A percentile compares a stretch with the other conserved stretches of the same genome.
phyloP scores from a whole-genome alignment of 2,329 filamentous ascomycete genomes.

The Diaporthe caulivora region DNA sequence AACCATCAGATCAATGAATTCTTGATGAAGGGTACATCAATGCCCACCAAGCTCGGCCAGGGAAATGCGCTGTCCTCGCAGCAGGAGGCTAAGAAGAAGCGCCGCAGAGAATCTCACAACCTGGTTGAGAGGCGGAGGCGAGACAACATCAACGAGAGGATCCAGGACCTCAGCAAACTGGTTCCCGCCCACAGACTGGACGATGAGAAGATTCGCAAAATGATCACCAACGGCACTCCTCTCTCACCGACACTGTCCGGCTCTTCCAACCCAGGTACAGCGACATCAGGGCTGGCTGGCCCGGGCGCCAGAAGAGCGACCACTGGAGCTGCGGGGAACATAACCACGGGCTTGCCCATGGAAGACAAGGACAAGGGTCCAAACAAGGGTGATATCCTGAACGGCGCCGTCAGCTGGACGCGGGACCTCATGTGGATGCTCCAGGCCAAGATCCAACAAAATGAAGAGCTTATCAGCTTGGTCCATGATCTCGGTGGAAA shows the following conservation, averaged over 20 bases:
- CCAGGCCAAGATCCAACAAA: constrained; percentile 88
- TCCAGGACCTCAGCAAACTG: constrained; percentile 94
- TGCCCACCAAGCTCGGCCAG: constrained; percentile 84
- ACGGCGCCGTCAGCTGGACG: constrained; percentile 96
- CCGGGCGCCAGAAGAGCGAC: constrained; percentile 85
- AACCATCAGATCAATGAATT: constrained; percentile 89
- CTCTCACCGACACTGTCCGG: constrained; percentile 85
- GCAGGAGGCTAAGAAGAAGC: constrained; percentile 93
- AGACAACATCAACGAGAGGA: constrained; percentile 99
- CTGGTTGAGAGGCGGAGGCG: constrained; percentile 92
- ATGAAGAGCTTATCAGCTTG: constrained; percentile 85
- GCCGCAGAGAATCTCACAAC: constrained; percentile 94
- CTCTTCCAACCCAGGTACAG: constrained; percentile 76
- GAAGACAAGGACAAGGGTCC: constrained; percentile 99
- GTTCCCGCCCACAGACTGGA: constrained; percentile 93
- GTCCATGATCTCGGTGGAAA: constrained; percentile 79
- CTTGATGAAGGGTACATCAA: constrained; percentile 87
- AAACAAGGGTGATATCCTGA: constrained; percentile 98
- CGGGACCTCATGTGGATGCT: constrained; percentile 98
- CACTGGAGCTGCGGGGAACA: constrained; percentile 78
- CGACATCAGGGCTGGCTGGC: constrained; percentile 89
- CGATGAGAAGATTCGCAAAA: constrained; percentile 96
- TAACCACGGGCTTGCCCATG: constrained; percentile 90
- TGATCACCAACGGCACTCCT: constrained; percentile 91
- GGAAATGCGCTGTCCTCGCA: constrained; percentile 66